A percentile compares a stretch with the other conserved stretches of the same genome.
Evolutionary conservation across 306 rosid species (phyloP).

Genomic region (Rosa multiflora): DNA sequence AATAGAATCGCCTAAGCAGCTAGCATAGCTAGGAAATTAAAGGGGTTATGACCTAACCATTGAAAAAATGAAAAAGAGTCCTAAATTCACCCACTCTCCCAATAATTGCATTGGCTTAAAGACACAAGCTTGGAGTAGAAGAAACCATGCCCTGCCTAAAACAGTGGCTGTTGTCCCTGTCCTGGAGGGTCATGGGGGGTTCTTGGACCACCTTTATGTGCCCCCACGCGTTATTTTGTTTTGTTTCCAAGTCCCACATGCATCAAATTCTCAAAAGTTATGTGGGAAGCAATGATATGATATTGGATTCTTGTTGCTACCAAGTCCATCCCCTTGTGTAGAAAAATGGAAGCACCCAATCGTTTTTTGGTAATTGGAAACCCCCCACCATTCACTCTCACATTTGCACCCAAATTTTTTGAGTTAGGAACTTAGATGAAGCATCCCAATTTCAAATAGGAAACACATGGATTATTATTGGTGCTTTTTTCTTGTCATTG

Average conservation of each 20-base stretch:
- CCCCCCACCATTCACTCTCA: neutral
- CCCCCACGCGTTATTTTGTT: constrained; percentile 10
- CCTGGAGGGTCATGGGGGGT: constrained; percentile 9
- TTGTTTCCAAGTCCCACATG: constrained; percentile 19
- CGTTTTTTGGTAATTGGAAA: neutral
- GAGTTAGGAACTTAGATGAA: neutral
- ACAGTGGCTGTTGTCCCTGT: constrained; percentile 25
- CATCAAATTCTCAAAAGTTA: constrained; percentile 8
- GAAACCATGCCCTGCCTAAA: constrained; percentile 10
- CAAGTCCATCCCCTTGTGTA: constrained; percentile 4
- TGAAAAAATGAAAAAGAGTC: neutral
- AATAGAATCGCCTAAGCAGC: neutral
- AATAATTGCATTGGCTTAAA: constrained; percentile 14
- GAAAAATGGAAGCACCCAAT: constrained; percentile 3
- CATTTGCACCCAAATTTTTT: neutral
- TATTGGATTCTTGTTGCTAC: constrained; percentile 9
- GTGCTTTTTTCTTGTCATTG: neutral
- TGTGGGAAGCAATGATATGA: constrained; percentile 3
- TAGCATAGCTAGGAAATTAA: constrained; percentile 1
- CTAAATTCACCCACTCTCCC: constrained; percentile 13
- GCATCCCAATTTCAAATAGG: neutral
- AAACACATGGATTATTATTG: neutral
- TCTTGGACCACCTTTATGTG: constrained; percentile 28
- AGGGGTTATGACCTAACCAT: constrained; percentile 5
- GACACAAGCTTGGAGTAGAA: constrained; percentile 12